These are phyloP conservation scores for Saxophila tyrrhenica DNA, from an alignment of 495 filamentous ascomycete species.

Conservation along the genomic window DNA sequence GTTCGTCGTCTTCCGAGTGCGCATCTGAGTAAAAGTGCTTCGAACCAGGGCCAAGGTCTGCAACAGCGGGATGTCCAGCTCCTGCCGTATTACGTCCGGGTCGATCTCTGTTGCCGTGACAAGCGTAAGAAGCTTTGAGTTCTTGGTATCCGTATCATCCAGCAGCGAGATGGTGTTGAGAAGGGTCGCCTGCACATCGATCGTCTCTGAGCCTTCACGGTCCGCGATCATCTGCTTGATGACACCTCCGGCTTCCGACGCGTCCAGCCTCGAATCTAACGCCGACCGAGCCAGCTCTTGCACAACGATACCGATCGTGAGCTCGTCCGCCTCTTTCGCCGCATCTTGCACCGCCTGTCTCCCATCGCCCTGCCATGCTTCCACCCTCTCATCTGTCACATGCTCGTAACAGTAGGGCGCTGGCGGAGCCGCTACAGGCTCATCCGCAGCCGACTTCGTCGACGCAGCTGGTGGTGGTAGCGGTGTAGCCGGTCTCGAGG, in stretches of 20 bases:
- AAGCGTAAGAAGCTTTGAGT: constrained; percentile 39
- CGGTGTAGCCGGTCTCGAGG: constrained; percentile 6
- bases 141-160: constrained; percentile 48
- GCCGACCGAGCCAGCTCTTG: constrained; percentile 73
- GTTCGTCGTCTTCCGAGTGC: constrained; percentile 80
- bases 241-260: constrained; percentile 56
- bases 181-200: constrained; percentile 48
- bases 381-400: constrained; percentile 39
- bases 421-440: not conserved
- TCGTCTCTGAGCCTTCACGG: constrained; percentile 36
- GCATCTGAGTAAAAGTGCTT: constrained; percentile 70
- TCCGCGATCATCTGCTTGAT: constrained; percentile 64
- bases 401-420: constrained; percentile 45
- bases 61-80: constrained; percentile 68
- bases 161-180: constrained; percentile 71
- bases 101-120: constrained; percentile 62
- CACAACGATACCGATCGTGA: constrained; percentile 57
- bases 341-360: constrained; percentile 37
- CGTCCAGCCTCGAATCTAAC: constrained; percentile 52
- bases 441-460: not conserved
- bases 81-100: constrained; percentile 58
- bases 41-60: constrained; percentile 66
- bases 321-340: constrained; percentile 50
- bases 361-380: constrained; percentile 46
- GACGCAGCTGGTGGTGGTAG: not conserved